Evolutionary conservation across 2,329 filamentous ascomycete species (phyloP).

Genomic region (Chalaropsis thielavioides): DNA sequence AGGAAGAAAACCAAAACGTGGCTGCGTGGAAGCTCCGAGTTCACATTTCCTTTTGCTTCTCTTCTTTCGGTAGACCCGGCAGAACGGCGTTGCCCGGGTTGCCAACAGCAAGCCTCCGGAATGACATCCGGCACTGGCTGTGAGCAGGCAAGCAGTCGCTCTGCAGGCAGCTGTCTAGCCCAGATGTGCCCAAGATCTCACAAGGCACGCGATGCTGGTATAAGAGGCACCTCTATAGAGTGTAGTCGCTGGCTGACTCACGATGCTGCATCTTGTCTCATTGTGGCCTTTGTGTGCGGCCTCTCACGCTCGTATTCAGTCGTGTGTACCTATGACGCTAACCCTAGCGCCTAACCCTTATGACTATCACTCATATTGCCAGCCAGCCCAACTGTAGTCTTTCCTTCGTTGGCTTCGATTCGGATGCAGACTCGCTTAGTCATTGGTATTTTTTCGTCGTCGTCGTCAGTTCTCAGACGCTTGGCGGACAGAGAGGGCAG

Average conservation of each 20-base stretch:
- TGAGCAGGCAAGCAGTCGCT: not conserved
- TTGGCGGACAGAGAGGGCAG: not conserved
- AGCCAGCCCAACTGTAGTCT: not conserved
- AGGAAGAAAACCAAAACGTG: not conserved
- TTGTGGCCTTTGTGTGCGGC: too few relatives aligned
- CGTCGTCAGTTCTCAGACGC: not conserved
- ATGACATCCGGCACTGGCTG: not conserved
- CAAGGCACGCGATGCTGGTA: not conserved
- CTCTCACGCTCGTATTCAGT: too few relatives aligned
- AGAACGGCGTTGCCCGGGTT: not conserved
- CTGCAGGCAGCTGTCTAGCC: not conserved
- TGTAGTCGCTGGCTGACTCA: not conserved
- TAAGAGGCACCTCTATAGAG: too few relatives aligned
- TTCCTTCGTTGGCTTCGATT: not conserved
- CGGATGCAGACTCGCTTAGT: not conserved
- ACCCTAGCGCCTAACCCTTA: too few relatives aligned
- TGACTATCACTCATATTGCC: not conserved
- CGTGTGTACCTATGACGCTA: too few relatives aligned
- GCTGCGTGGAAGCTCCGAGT: not conserved
- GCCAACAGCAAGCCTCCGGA: not conserved
- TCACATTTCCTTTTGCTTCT: not conserved
- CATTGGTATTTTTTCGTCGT: not conserved
- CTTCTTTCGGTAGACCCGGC: not conserved
- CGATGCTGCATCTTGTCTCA: too few relatives aligned
- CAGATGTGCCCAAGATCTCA: not conserved